Evolutionary conservation across 73 alveolate species (phyloP), one percentile per base, ranked within the genome.

Genomic region (Paramecium primaurelia): DNA sequence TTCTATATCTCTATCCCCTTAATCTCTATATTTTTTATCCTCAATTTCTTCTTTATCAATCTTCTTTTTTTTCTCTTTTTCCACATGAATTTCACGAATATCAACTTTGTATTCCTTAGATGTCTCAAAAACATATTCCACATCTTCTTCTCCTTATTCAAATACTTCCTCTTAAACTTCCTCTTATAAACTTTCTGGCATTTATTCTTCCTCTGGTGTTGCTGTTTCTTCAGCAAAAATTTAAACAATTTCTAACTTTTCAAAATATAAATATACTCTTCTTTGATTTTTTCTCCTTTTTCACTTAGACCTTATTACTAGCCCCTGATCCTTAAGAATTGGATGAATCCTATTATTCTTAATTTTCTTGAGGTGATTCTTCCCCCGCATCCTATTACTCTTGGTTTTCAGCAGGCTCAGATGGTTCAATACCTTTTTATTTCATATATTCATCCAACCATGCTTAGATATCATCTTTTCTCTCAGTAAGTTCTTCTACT

Each of bases 71-170:
- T 40, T 45, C 60, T 75, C n/a, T 7, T 36, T 40, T 36, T 75
- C 88, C 4, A 54, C 69, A n/a, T 54, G 69, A 54, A 54, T 54
- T 54, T 54, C 69, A n/a, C 69, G 69, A 18, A 54, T 54, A 54
- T 54, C 69, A 6, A 54, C 69, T 4, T 54, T 54, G 9, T 54
- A 54, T 4, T 54, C 69, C 20, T 54, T 54, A 22, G 69, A 54
- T 54, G 69, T 54, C 22, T 54, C 69, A 18, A 54, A 54, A n/a
- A 54, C 69, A 54, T 54, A 54, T 54, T 54, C 69, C 11, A 54
- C 69, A n/a, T 68, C 84, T 26, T 75, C 88, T 37, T 75, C 60
- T 40, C 38, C 88, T 69, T 75, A 34, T 18, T 75, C 88, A 34
- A 22, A 44, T n/a, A 37, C 49, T 16, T 75, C 58, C 16, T 75